Base-by-base conservation (phyloP, 176 grass and related monocot genomes). In the Oryza nivara region DNA sequence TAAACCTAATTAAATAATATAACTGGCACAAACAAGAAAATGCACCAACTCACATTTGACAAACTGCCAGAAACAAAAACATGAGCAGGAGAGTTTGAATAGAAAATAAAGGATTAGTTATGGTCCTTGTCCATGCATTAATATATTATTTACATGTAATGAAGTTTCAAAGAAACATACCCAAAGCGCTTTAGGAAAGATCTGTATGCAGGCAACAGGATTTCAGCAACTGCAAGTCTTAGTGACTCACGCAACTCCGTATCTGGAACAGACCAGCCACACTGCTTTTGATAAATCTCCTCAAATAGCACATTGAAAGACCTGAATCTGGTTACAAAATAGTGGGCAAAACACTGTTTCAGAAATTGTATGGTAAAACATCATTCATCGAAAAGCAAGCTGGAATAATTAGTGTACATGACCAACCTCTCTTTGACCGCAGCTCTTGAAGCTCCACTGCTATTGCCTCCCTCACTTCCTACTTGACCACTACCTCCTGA, bases 261-360 rank as follows among this genome's bases (percentile, higher is more conserved):
- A 79, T 99, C 96, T 78, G 96, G 96, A 67, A 99, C 93, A 0
- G 93, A 89, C 93, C 96, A 99, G 30, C 92, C 89, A 86, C 89
- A 89, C 34, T 99, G 96, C 74, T 89, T 95, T 85, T 96, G 96
- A 56, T 96, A 91, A 23, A 92, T 88, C 86, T 99, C 96, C 41
- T 99, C 96, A 60, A 99, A 95, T 73, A 94, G 83, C 19, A 84
- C 9, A 65, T 92, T 96, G 80, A 99, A 99, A 82, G 89, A 92
- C 81, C 83, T 89, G 84, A 99, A 96, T 86, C 96, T 99, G 87
- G 80, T 90, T 49, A 12, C 52, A 78, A 45, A 49, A 77, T 5
- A 49, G n/a, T 23, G 41, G 19, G 41, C 17, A 15, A 60, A 40
- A 75, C 30, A 72, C 30, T 66, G 34, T n/a, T 69, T 75, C 41